Evolutionary conservation across 78 protist species (phyloP), one percentile per base, ranked within the genome.

Genomic region (Mantamonas sphyraenae): DNA sequence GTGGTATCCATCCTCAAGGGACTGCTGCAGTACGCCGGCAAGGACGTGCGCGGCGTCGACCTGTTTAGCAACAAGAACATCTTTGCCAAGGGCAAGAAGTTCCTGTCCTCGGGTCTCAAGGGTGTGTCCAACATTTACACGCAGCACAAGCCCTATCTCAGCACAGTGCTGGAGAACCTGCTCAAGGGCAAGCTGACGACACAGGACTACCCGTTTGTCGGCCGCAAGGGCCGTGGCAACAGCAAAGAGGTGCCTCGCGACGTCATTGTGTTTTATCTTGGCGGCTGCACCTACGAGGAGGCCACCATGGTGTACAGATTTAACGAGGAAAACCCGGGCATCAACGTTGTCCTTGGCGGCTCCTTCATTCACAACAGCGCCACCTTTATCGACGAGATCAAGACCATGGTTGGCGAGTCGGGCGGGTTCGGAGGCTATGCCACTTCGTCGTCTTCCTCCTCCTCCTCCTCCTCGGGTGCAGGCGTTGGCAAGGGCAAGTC

Each of bases 251-350:
- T 47, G 12, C 16, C 28, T 47, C 16, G 53, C 19, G 93, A 92
- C 38, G 60, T 93, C 26, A 89, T 93, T 42, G 70, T 90, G 34
- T 84, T 93, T 34, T 31, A 88, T 30, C 83, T 79, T 57, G 97
- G 96, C 12, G 98, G 98, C 40, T 73, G 60, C 12, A 93, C 98
- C 3, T 93, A 66, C 80, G 97, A 94, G 74, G 98, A 92, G 68
- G 94, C 95, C 4, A 35, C 40, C 33, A n/a, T 22, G 8, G 90
- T 89, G 17, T 42, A 24, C 62, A 38, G 57, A 33, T 68, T 87
- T 70, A 88, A 90, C 71, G 28, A 33, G 3, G 20, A 53, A 51
- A 39, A 45, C 38, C 64, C 53, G 4, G 84, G 80, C 4, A 24
- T 62, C 37, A 67, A 73, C 43, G 65, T 89, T 12, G 55, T 89